Evolutionary conservation across 306 rosid species (phyloP).

Genomic region (Citrullus colocynthis): DNA sequence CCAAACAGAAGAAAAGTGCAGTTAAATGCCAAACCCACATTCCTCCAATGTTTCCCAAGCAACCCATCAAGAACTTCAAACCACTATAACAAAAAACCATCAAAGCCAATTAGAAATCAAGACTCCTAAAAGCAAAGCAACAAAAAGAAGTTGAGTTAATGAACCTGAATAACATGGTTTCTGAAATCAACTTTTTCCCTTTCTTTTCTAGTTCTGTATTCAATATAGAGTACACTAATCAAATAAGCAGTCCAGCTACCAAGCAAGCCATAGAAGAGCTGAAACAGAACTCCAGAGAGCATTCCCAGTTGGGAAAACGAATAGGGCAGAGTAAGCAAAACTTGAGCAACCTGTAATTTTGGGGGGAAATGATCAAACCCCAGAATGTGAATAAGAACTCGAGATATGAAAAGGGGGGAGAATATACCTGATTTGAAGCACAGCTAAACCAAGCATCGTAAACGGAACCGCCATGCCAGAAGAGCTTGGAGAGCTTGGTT

Average conservation of each 20-base stretch:
- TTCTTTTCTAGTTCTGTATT: slow-evolving; percentile 92
- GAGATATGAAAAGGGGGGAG: not conserved
- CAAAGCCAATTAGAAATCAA: slow-evolving; percentile 19
- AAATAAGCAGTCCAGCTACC: slow-evolving; percentile 99
- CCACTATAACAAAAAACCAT: slow-evolving; percentile 34
- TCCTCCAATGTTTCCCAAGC: slow-evolving; percentile 96
- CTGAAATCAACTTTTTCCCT: slow-evolving; percentile 90
- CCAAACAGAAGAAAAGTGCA: slow-evolving; percentile 99
- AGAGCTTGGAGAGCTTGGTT: slow-evolving; percentile 46
- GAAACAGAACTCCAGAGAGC: slow-evolving; percentile 84
- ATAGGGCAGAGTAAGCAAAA: slow-evolving; percentile 86
- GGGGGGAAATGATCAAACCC: not conserved
- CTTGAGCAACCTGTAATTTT: slow-evolving; percentile 83
- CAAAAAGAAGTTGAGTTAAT: not conserved
- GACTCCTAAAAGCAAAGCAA: not conserved
- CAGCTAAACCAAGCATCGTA: slow-evolving; percentile 99
- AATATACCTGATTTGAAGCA: slow-evolving; percentile 81
- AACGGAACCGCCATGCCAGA: slow-evolving; percentile 95
- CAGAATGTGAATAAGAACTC: not conserved
- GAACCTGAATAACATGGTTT: slow-evolving; percentile 90
- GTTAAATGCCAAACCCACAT: slow-evolving; percentile 93
- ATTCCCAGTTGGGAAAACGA: slow-evolving; percentile 94
- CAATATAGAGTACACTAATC: slow-evolving; percentile 80
- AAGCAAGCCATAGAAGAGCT: slow-evolving; percentile 73
- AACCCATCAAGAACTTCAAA: slow-evolving; percentile 98